Evolutionary conservation across 2,329 filamentous ascomycete species (phyloP), one percentile per base, ranked within the genome.

Genomic region (Arthroderma sp.): DNA sequence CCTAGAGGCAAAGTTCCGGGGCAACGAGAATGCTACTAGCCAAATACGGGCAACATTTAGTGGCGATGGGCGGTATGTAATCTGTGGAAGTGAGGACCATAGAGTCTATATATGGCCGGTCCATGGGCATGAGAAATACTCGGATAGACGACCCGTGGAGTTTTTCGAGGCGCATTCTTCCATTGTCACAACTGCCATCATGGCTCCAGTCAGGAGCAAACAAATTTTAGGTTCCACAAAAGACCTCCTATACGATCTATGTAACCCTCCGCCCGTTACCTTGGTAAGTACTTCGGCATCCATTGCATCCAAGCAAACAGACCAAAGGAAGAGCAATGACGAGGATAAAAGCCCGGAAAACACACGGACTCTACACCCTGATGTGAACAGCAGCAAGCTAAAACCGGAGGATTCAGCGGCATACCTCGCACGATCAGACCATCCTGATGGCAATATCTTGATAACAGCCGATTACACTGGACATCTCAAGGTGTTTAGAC

Each of bases 211-310:
- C 0, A 78, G 77, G 55, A 87, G 86, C 7, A 77, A 85, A 46
- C 81, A 84, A 56, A 70, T 91, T 2, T 73, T 98, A 0, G 80
- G 83, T 42, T 74, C 77, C 9, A 93, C 87, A 0, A 84, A 86
- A 45, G 88, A 98, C 59, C 88, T 91, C 1, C 77, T 98, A n/a
- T 98, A 87, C 61, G 88, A 95, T 55, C 72, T 96, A 1, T 96
- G 91, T 70, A 96, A 96, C 54, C 91, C 91, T 4, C 91, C 89
- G 0, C 87, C 89, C 0, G 79, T 96, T 10, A 88, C 79, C 5
- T 70, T 96, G 11, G 71, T 88, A 49, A 87, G 82, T 52, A 74
- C 80, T 28, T 78, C 82, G 15, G 85, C 91, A 55, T 74, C 73
- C 10, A 59, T 65, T 42, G 73, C 71, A 1, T 74, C 74, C 0